phyloP scores from a whole-genome alignment of 192 early-diverging fungal genomes.

The Helicostylum pulchrum region DNA sequence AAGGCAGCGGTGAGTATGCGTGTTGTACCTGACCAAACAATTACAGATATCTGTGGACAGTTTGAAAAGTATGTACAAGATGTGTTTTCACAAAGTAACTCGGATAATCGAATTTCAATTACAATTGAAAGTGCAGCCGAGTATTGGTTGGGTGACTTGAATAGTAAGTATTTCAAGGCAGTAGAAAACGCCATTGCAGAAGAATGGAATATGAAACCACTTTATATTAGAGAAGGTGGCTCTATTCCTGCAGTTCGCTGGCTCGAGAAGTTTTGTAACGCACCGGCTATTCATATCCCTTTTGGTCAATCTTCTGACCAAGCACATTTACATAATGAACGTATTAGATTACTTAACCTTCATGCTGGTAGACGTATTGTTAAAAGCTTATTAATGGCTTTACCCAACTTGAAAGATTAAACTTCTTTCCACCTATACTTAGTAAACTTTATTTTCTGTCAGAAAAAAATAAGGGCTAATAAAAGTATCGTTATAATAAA shows the following conservation, averaged over 20 bases:
- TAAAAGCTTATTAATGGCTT: constrained; percentile 28
- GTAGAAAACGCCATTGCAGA: constrained; percentile 62
- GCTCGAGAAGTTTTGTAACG: constrained; percentile 64
- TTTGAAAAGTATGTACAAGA: constrained; percentile 54
- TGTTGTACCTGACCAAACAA: constrained; percentile 70
- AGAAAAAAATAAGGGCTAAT: no score
- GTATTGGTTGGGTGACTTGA: constrained; percentile 75
- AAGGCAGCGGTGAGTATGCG: constrained; percentile 71
- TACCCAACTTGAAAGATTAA: constrained; percentile 12
- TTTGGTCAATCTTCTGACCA: constrained; percentile 78
- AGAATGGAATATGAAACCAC: constrained; percentile 59
- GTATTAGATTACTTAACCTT: constrained; percentile 68
- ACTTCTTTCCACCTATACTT: no score
- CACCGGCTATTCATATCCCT: constrained; percentile 69
- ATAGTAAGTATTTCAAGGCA: constrained; percentile 63
- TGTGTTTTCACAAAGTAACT: constrained; percentile 47
- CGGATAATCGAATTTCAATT: constrained; percentile 47
- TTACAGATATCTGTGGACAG: constrained; percentile 55
- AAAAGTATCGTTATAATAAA: no score
- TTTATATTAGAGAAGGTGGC: constrained; percentile 76
- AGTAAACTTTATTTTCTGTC: no score
- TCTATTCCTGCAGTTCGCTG: constrained; percentile 74
- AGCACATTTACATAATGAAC: constrained; percentile 75
- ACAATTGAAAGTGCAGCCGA: constrained; percentile 60
- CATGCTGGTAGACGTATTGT: constrained; percentile 64